phyloP scores from a whole-genome alignment of 306 rosid genomes.

The Castanospermum australe region DNA sequence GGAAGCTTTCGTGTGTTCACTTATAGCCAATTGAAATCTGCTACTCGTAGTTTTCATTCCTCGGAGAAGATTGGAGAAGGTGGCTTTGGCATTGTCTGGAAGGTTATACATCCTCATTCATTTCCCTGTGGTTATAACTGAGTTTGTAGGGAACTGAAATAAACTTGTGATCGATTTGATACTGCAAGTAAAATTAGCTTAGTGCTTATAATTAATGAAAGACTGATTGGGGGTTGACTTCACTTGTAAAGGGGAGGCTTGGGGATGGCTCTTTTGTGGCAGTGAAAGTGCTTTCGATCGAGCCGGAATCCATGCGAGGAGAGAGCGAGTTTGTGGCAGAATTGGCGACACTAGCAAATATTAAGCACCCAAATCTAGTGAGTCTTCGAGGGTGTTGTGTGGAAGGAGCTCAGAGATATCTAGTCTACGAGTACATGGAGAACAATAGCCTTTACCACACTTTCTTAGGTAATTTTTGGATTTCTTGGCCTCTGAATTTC shows the following conservation, averaged over 20 bases:
- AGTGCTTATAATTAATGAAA: not conserved
- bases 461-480: slow-evolving; percentile 55
- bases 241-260: slow-evolving; percentile 61
- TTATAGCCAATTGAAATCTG: slow-evolving; percentile 60
- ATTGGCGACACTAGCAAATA: slow-evolving; percentile 68
- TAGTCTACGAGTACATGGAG: slow-evolving; percentile 89
- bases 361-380: slow-evolving; percentile 78
- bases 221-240: slow-evolving; percentile 32
- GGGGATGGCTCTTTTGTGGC: slow-evolving; percentile 66
- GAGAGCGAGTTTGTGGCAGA: slow-evolving; percentile 85
- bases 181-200: not conserved
- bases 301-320: slow-evolving; percentile 81
- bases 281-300: slow-evolving; percentile 75
- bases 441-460: slow-evolving; percentile 71
- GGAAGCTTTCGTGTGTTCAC: slow-evolving; percentile 66
- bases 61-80: slow-evolving; percentile 78
- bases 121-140: too few relatives aligned
- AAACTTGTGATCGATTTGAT: not conserved
- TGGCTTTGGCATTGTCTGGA: slow-evolving; percentile 79
- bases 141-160: not conserved
- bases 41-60: slow-evolving; percentile 55
- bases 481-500: not conserved
- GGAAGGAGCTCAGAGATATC: slow-evolving; percentile 69
- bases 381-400: slow-evolving; percentile 76
- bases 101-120: slow-evolving; percentile 42